Evolutionary conservation across 208 protist species (phyloP).

Genomic region (Lotmaria passim): DNA sequence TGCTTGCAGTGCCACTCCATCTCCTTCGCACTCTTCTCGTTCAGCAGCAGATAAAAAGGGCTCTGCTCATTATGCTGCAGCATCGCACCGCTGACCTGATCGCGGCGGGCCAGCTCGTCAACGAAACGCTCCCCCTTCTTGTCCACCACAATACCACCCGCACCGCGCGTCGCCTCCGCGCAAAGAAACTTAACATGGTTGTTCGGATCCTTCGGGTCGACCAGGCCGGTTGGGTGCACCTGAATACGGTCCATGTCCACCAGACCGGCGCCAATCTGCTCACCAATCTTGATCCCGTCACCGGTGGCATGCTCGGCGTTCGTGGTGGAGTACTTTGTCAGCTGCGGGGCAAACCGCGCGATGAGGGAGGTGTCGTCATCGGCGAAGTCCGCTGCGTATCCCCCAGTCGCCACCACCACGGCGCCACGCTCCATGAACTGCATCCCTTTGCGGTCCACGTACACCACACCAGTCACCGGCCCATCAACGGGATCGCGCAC

Average conservation of each 20-base stretch:
- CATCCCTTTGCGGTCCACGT: constrained; percentile 41
- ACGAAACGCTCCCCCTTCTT: constrained; percentile 78
- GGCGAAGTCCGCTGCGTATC: constrained; percentile 54
- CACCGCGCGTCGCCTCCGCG: constrained; percentile 94
- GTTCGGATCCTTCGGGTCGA: constrained; percentile 86
- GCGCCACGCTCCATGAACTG: constrained; percentile 51
- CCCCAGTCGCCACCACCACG: constrained; percentile 88
- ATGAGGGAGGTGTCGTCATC: constrained; percentile 55
- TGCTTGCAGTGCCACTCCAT: constrained; percentile 82
- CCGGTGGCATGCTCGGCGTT: constrained; percentile 86
- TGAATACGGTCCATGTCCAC: constrained; percentile 77
- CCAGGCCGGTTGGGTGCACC: constrained; percentile 94
- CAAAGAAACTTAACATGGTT: constrained; percentile 91
- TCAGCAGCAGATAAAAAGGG: constrained; percentile 75
- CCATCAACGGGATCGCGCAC: constrained; percentile 49
- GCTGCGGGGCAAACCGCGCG: constrained; percentile 57
- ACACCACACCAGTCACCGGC: constrained; percentile 63
- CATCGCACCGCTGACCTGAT: constrained; percentile 86
- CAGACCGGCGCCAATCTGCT: constrained; percentile 56
- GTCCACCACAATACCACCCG: constrained; percentile 89
- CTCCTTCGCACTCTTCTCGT: constrained; percentile 56
- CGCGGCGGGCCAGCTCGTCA: constrained; percentile 92
- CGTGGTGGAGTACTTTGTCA: constrained; percentile 81
- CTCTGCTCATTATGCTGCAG: constrained; percentile 44
- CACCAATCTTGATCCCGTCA: constrained; percentile 78